Conservation (phyloP, 192 early-diverging fungal genomes). For the Physocladia obscura region DNA sequence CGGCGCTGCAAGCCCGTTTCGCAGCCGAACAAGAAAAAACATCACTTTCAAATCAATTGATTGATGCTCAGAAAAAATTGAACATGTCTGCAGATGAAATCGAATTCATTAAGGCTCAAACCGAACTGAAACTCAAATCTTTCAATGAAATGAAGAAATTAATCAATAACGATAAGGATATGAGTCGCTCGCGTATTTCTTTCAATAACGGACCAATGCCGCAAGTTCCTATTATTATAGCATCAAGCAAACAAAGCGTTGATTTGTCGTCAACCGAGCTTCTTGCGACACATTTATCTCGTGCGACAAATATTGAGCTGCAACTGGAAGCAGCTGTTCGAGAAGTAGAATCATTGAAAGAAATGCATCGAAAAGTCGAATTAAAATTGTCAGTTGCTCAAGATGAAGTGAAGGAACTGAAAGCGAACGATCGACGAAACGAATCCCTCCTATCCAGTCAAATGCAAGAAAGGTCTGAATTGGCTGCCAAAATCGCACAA, state of each 20-base stretch:
- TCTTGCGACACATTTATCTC: not conserved
- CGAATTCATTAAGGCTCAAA: conserved; percentile 1
- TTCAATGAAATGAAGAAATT: conserved; percentile 28
- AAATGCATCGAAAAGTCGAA: not conserved
- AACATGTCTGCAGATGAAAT: conserved; percentile 7
- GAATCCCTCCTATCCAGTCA: not conserved
- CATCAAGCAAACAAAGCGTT: not conserved
- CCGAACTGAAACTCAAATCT: conserved; percentile 7
- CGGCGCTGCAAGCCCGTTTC: not conserved
- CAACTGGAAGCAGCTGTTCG: not conserved
- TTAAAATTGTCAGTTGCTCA: not conserved
- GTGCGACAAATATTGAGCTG: conserved; percentile 2
- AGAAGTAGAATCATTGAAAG: not conserved
- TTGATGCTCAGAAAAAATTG: conserved; percentile 15
- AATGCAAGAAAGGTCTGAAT: not conserved
- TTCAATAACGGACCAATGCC: no score
- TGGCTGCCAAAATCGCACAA: conserved; percentile 4
- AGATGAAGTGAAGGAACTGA: conserved; percentile 7
- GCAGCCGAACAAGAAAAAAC: conserved; percentile 2
- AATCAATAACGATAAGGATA: not conserved
- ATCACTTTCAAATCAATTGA: not conserved
- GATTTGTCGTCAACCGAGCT: conserved; percentile 4
- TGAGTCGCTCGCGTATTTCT: no score
- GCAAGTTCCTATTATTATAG: not conserved
- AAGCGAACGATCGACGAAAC: conserved; percentile 1